Evolutionary conservation across 139 green algal species (phyloP), one percentile per base, ranked within the genome.

Genomic region (Volvox reticuliferus): DNA sequence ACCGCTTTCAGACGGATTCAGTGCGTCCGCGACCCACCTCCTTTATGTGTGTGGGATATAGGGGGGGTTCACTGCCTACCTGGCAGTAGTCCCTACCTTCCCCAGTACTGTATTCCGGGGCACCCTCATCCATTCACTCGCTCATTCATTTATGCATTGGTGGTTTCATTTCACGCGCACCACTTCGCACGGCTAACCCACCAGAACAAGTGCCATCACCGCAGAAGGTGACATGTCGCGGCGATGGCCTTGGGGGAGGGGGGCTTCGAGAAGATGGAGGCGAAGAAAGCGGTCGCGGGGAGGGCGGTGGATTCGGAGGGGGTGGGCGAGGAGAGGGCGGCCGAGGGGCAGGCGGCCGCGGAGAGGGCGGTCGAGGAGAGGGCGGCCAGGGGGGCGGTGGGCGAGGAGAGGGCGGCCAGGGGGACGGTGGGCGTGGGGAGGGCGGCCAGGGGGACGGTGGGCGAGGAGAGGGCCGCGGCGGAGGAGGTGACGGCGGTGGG

Each of bases 181-280:
- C 19, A 19, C 62, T 24, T 69, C 19, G 62, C 62, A 69, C 19
- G 62, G 37, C 62, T n/a, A 5, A 32, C 12, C 1, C 79, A 86
- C 79, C 81, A 9, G 81, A 87, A 50, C 81, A 87, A 1, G 75
- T 33, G 17, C 81, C 61, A 33, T 87, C 81, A 18, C 81, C 81
- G 62, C 81, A 87, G 61, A 61, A 62, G 0, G 61, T n/a, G 55
- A 32, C 73, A 0, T 55, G 44, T 14, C 44, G 81, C 61, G 61
- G 61, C 81, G 61, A 62, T 77, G 30, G 73, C 61, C 14, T 0
- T 21, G n/a, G 61, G 6, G 61, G 61, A 87, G 30, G 13, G 76
- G 30, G n/a, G 30, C 61, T 62, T 77, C 20, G 61, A 77, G 30
- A 77, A 62, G 33, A 26, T n/a, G n/a, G 30, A 17, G 81, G 21